Percentiles rank a stretch among this genome's conserved stretches.
Evolutionary conservation across 495 filamentous ascomycete species (phyloP).

Genomic region (Elaphomyces granulatus): DNA sequence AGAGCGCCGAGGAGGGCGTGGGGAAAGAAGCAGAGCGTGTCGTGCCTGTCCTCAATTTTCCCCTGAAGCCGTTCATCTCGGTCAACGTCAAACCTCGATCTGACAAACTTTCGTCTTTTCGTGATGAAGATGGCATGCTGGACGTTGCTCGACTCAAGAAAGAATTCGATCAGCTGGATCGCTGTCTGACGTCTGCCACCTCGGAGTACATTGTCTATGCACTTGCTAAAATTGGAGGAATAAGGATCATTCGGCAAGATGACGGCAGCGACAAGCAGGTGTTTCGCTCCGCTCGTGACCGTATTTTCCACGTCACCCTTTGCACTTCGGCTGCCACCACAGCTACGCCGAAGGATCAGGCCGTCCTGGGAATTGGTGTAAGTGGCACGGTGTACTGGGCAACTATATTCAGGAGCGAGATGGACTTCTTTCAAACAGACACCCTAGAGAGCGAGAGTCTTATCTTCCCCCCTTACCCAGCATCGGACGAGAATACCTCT

Average conservation of each 20-base stretch:
- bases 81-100: constrained; percentile 38
- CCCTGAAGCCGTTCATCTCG: constrained; percentile 85
- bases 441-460: constrained; percentile 64
- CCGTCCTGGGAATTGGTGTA: constrained; percentile 80
- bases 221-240: constrained; percentile 76
- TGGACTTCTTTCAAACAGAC: constrained; percentile 58
- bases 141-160: constrained; percentile 90
- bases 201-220: constrained; percentile 86
- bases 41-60: constrained; percentile 83
- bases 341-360: constrained; percentile 42
- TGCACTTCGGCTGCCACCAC: constrained; percentile 42
- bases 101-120: constrained; percentile 37
- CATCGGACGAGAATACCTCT: constrained; percentile 62
- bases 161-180: constrained; percentile 92
- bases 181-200: constrained; percentile 80
- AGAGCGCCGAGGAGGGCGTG: constrained; percentile 63
- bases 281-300: constrained; percentile 73
- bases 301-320: constrained; percentile 84
- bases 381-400: constrained; percentile 93
- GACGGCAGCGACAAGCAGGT: constrained; percentile 79
- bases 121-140: constrained; percentile 61
- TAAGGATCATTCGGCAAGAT: constrained; percentile 86
- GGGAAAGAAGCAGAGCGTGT: constrained; percentile 50
- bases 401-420: constrained; percentile 50
- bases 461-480: constrained; percentile 63